phyloP scores from a whole-genome alignment of 1,284 basidiomycete species.

The Mixia osmundae region DNA sequence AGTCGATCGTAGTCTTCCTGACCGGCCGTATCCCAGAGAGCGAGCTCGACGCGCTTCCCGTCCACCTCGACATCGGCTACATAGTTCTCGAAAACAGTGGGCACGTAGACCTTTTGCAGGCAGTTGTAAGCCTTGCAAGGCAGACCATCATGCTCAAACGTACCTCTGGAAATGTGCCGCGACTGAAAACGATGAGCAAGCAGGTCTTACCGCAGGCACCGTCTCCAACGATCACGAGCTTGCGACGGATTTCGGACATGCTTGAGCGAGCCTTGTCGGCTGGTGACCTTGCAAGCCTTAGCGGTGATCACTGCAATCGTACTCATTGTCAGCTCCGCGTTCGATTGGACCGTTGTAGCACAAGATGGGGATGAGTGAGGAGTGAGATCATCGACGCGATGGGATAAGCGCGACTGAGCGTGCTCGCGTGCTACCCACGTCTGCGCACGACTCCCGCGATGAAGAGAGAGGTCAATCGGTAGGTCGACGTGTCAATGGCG shows the following conservation, averaged over 20 bases:
- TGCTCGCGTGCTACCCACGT: too few species aligned
- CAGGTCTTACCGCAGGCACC: slow-evolving; percentile 45
- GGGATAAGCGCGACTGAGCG: too few species aligned
- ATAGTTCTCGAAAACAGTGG: slow-evolving; percentile 95
- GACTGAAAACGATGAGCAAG: slow-evolving; percentile 75
- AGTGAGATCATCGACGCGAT: too few species aligned
- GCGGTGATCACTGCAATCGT: too few species aligned
- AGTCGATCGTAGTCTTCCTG: slow-evolving; percentile 95
- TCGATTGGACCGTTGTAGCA: too few species aligned
- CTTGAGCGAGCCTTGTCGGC: too few species aligned
- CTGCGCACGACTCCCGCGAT: too few species aligned
- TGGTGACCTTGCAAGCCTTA: too few species aligned
- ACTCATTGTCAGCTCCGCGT: too few species aligned
- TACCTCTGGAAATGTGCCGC: slow-evolving; percentile 94
- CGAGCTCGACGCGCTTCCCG: slow-evolving; percentile 72
- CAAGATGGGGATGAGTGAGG: too few species aligned
- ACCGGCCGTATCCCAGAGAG: slow-evolving; percentile 93
- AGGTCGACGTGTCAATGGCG: too few species aligned
- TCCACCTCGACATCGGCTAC: slow-evolving; percentile 75
- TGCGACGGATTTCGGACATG: slow-evolving; percentile 16
- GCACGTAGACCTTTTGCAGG: slow-evolving; percentile 57
- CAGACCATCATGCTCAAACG: slow-evolving; percentile 6
- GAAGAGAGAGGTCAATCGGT: too few species aligned
- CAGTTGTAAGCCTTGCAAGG: background rate
- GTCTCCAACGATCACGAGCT: slow-evolving; percentile 16